phyloP scores from a whole-genome alignment of 2,329 filamentous ascomycete species.

The Diaporthe sp. region DNA sequence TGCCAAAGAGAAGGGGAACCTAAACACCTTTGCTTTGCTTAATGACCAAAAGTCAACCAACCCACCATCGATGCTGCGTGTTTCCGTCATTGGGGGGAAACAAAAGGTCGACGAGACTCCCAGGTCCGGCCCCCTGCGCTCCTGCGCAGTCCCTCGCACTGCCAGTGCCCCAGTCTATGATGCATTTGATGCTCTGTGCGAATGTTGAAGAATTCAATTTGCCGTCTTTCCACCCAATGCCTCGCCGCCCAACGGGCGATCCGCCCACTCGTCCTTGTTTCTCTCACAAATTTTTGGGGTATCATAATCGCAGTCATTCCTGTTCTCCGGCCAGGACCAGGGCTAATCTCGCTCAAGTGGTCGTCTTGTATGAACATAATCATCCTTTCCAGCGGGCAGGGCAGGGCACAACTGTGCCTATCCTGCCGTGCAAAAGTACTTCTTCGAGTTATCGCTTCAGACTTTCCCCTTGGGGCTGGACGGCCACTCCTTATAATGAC shows the following conservation, averaged over 20 bases:
- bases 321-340: neutral
- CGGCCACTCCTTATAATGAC: too few species aligned
- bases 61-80: constrained; percentile 2
- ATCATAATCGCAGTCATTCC: constrained; percentile 22
- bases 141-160: neutral
- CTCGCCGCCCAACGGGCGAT: neutral
- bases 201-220: constrained; percentile 25
- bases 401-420: neutral
- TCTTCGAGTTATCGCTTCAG: neutral
- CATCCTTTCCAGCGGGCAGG: neutral
- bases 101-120: neutral
- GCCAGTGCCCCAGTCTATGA: constrained; percentile 19
- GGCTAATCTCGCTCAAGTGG: neutral
- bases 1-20: neutral
- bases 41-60: constrained; percentile 9
- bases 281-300: constrained; percentile 8
- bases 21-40: constrained; percentile 25
- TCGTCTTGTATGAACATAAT: constrained; percentile 5
- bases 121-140: neutral
- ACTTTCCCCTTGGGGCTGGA: neutral
- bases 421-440: neutral
- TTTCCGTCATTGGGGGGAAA: neutral
- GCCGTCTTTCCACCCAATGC: constrained; percentile 4
- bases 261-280: neutral
- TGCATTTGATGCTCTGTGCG: constrained; percentile 14